These are phyloP conservation scores for Cotoneaster glaucophyllus DNA, from an alignment of 306 rosid species.

Conservation along the genomic window DNA sequence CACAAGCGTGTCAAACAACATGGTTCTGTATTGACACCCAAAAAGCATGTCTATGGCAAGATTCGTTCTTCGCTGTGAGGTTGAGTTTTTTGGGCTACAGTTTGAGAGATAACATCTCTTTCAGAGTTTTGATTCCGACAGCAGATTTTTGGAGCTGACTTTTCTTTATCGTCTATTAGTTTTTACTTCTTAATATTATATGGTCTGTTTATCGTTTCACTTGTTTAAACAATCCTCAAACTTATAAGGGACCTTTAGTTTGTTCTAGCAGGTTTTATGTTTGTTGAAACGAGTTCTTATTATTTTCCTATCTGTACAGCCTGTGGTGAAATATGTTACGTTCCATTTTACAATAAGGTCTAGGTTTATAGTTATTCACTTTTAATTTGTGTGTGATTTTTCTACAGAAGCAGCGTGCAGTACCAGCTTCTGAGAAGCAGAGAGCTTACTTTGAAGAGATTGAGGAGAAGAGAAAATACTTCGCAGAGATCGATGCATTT, in stretches of 20 bases:
- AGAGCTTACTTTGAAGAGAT: constrained; percentile 38
- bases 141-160: background rate
- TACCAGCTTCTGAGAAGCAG: constrained; percentile 36
- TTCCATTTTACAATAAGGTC: background rate
- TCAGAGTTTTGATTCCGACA: background rate
- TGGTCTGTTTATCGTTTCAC: background rate
- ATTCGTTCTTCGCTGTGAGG: background rate
- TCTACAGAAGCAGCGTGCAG: constrained; percentile 41
- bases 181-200: background rate
- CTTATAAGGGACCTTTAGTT: background rate
- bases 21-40: background rate
- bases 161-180: background rate
- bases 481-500: constrained; percentile 61
- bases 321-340: background rate
- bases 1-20: background rate
- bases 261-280: background rate
- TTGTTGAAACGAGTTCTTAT: background rate
- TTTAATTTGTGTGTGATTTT: constrained; percentile 13
- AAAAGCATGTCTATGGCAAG: background rate
- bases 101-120: background rate
- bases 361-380: constrained; percentile 13
- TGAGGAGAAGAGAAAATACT: too few species aligned
- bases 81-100: background rate
- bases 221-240: background rate
- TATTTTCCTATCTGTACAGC: background rate